Base-by-base conservation (phyloP, 805 yeast genomes). In the Wickerhamiella bombiphila region DNA sequence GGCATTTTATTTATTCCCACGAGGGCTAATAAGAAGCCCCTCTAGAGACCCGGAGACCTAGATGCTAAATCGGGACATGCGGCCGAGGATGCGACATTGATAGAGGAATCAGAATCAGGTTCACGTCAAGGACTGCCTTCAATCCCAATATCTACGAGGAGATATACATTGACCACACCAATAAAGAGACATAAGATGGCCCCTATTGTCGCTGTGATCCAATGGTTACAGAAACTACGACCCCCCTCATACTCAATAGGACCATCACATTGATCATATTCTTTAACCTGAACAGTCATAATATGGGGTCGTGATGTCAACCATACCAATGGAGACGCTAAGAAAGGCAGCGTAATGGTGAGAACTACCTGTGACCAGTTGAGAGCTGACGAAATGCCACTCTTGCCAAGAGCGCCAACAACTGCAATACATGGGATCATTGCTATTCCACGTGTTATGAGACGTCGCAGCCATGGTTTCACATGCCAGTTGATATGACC, bases 341-440 rank as follows among this genome's bases (percentile, higher is more conserved):
- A 66, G 46, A 85, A 77, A 7, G 95, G 95, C 41, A 85, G 65
- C 33, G 86, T 65, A 37, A 86, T 68, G 2, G 94, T 81, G 35
- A 85, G 64, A 1, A 81, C 74, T 15, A 85, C 91, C 58, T 85
- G 96, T 0, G 91, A 74, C n/a, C 80, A 73, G 51, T 83, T 85
- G 46, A 85, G 66, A 0, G 93, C 83, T 8, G 64, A 59, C 7
- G 74, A 64, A 38, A 85, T 61, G 1, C 94, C 96, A 30, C 64
- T 59, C 46, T 76, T 67, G 2, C 95, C 95, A 42, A 81, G 70
- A 30, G 72, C 63, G 3, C 77, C 57, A 5, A 82, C 79, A 43
- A 85, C 76, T 13, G 69, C 65, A 35, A 86, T 57, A 54, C 94
- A 80, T 8, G 96, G 96, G 13, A 81, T 55, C 24, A 86, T 77